Evolutionary conservation across 345 rosid genomes (phyloP).

Genomic region (Barbarea vulgaris): DNA sequence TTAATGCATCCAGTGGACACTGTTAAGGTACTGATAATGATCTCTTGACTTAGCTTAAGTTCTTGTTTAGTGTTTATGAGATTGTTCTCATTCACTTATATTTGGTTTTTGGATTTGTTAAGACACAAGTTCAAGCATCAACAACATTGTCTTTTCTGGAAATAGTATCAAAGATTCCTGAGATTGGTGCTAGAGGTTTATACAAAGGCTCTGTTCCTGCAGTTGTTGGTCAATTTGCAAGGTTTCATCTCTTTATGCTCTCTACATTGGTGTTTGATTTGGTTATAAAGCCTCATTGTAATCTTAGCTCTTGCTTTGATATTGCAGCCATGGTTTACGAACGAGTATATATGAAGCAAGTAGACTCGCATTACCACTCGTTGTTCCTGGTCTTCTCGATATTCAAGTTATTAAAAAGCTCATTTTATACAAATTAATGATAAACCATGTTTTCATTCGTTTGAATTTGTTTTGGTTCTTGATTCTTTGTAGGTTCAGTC

Average conservation of each 20-base stretch:
- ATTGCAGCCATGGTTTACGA: constrained; percentile 80
- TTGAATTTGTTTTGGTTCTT: constrained; percentile 1
- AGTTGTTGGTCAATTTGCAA: constrained; percentile 90
- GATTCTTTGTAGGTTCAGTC: constrained; percentile 70
- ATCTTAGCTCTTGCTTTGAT: background rate
- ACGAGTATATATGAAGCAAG: constrained; percentile 91
- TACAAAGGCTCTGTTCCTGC: constrained; percentile 96
- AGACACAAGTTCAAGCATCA: constrained; percentile 98
- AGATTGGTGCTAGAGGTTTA: constrained; percentile 76
- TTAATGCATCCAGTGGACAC: constrained; percentile 90
- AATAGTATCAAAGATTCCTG: constrained; percentile 77
- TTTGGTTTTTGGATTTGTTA: constrained; percentile 7
- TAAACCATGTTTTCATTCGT: background rate
- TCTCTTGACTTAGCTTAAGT: background rate
- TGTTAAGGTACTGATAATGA: constrained; percentile 56
- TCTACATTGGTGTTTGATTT: too few relatives aligned
- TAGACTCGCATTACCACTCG: constrained; percentile 65
- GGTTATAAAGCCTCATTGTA: too few relatives aligned
- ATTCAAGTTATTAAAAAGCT: constrained; percentile 57
- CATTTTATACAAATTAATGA: background rate
- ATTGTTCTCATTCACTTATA: background rate
- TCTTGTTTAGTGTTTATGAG: constrained; percentile 8
- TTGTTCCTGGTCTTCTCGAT: constrained; percentile 81
- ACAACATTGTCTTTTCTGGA: constrained; percentile 67
- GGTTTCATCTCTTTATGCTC: too few relatives aligned